phyloP scores from a whole-genome alignment of 495 filamentous ascomycete species.

The Wilcoxina mikolae region DNA sequence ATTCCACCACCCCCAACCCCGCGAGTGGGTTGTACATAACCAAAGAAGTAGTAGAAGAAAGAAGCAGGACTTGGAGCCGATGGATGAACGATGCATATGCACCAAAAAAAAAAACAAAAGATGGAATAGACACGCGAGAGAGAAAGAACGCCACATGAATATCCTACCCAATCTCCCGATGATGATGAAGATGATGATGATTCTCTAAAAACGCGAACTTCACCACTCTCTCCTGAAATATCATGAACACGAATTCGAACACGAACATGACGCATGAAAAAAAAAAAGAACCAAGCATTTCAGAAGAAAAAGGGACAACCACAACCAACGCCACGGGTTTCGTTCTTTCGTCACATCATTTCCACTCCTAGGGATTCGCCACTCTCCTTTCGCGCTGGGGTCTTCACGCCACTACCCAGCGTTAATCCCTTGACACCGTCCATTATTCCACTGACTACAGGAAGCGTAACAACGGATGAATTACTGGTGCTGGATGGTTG shows the following conservation, averaged over 20 bases:
- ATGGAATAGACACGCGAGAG: neutral
- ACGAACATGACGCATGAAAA: neutral
- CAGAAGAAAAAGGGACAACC: slow-evolving; percentile 3
- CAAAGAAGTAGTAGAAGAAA: too few species aligned
- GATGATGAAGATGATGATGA: too few species aligned
- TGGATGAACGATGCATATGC: neutral
- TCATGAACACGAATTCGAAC: neutral
- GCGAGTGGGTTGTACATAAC: too few species aligned
- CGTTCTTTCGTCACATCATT: slow-evolving; percentile 25
- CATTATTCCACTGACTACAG: slow-evolving; percentile 6
- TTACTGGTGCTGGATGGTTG: neutral
- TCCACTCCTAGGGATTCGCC: slow-evolving; percentile 27
- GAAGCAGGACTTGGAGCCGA: too few species aligned
- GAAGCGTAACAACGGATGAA: neutral
- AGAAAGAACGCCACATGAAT: neutral
- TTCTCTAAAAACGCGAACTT: neutral
- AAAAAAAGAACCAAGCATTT: slow-evolving; percentile 5
- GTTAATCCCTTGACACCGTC: slow-evolving; percentile 22
- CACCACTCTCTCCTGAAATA: neutral
- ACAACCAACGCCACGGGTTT: neutral
- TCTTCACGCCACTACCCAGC: slow-evolving; percentile 8
- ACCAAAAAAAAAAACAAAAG: neutral
- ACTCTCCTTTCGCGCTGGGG: slow-evolving; percentile 14
- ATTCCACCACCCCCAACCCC: too few species aligned
- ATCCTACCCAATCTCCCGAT: neutral